phyloP scores from a whole-genome alignment of 768 basidiomycete genomes.

The Astraeus odoratus region DNA sequence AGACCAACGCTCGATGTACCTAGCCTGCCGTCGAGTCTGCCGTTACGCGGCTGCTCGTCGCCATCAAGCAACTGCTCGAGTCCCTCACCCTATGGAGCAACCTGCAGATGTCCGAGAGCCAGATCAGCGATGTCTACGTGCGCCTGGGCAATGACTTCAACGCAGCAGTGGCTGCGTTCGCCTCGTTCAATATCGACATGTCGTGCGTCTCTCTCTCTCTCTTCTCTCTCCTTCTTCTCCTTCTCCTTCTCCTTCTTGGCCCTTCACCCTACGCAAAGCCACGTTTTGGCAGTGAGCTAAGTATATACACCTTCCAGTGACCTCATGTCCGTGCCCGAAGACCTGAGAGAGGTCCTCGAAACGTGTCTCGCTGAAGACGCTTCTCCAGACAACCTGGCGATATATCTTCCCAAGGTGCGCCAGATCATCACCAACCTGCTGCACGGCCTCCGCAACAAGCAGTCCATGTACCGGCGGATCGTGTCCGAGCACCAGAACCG shows the following conservation, averaged over 20 bases:
- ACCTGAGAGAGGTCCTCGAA: conserved; percentile 85
- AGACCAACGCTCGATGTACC: neutral
- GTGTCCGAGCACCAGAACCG: conserved; percentile 55
- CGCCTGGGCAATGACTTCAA: conserved; percentile 97
- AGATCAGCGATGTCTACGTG: conserved; percentile 97
- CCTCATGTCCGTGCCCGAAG: conserved; percentile 79
- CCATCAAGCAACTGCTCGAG: conserved; percentile 93
- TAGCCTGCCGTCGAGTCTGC: conserved; percentile 84
- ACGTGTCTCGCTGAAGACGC: conserved; percentile 90
- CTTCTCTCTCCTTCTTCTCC: too few relatives aligned
- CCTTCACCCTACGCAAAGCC: conserved; percentile 9
- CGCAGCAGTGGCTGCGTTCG: conserved; percentile 84
- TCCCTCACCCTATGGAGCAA: conserved; percentile 81
- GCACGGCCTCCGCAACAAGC: conserved; percentile 88
- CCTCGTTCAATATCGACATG: conserved; percentile 82
- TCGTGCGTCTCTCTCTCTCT: conserved; percentile 45
- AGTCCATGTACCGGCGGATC: conserved; percentile 77
- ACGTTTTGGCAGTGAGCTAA: conserved; percentile 4
- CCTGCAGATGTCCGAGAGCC: conserved; percentile 58
- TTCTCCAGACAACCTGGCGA: conserved; percentile 72
- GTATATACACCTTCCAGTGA: conserved; percentile 48
- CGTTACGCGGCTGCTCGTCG: conserved; percentile 87
- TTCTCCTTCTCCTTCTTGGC: too few relatives aligned
- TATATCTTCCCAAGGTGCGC: conserved; percentile 86
- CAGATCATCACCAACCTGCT: conserved; percentile 89